Conservation (phyloP, 805 yeast species). For the Yamadazyma paraphyllophila region DNA sequence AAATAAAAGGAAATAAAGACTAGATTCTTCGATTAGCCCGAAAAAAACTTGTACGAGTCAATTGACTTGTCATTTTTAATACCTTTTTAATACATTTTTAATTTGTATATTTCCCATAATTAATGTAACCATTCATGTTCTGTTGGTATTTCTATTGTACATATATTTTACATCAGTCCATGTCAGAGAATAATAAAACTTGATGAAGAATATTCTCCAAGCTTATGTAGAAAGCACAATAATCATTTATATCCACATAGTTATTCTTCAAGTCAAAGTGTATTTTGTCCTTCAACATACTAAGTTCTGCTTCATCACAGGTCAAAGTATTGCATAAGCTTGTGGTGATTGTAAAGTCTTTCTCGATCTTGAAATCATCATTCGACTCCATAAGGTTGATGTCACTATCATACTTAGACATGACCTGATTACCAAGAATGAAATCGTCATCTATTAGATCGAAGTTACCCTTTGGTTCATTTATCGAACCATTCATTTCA, state of each 20-base stretch:
- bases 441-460: constrained; percentile 7
- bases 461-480: constrained; percentile 1
- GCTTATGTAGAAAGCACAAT: constrained; percentile 42
- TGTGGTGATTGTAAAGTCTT: constrained; percentile 12
- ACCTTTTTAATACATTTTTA: background rate
- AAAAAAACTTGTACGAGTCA: too few relatives aligned
- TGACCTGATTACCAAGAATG: background rate
- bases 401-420: constrained; percentile 6
- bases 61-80: background rate
- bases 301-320: constrained; percentile 23
- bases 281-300: constrained; percentile 36
- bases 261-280: constrained; percentile 41
- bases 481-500: background rate
- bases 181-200: constrained; percentile 21
- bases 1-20: too few relatives aligned
- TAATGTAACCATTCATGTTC: too few relatives aligned
- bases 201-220: constrained; percentile 41
- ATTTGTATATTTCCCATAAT: background rate
- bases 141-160: background rate
- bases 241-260: constrained; percentile 43
- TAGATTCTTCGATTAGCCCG: too few relatives aligned
- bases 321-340: constrained; percentile 7
- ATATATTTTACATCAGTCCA: background rate
- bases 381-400: constrained; percentile 8
- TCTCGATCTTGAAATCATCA: constrained; percentile 11